phyloP scores from a whole-genome alignment of 139 green algal species.

The Picochlorum costavermella region DNA sequence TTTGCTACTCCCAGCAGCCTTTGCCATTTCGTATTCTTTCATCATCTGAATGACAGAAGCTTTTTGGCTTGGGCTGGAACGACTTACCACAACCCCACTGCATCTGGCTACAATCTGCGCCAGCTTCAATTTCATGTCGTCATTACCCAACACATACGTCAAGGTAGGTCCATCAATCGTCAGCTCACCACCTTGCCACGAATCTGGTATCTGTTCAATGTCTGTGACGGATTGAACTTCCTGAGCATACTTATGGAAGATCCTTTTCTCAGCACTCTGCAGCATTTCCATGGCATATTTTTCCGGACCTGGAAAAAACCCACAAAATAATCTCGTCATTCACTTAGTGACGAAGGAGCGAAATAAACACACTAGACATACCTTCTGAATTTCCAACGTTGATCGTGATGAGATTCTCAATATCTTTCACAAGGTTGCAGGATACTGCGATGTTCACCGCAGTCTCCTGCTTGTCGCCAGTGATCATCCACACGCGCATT shows the following conservation, averaged over 20 bases:
- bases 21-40: conserved; percentile 44
- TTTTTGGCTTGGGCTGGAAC: conserved; percentile 63
- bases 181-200: conserved; percentile 39
- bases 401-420: conserved; percentile 48
- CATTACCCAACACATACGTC: conserved; percentile 44
- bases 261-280: background rate
- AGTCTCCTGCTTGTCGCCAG: conserved; percentile 80
- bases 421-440: conserved; percentile 69
- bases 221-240: background rate
- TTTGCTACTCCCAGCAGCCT: conserved; percentile 18
- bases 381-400: conserved; percentile 38
- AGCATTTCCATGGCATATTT: background rate
- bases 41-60: conserved; percentile 62
- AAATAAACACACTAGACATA: conserved; percentile 9
- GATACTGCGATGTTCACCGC: conserved; percentile 88
- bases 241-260: background rate
- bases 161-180: conserved; percentile 81
- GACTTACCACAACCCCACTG: conserved; percentile 50
- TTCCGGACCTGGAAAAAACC: background rate
- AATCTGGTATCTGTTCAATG: conserved; percentile 11
- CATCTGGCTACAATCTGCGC: conserved; percentile 48
- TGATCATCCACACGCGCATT: conserved; percentile 89
- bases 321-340: background rate
- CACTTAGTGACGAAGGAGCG: background rate
- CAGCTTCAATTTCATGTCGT: conserved; percentile 27